Evolutionary conservation across 2,329 filamentous ascomycete species (phyloP).

Genomic region (Penicillium sp.): DNA sequence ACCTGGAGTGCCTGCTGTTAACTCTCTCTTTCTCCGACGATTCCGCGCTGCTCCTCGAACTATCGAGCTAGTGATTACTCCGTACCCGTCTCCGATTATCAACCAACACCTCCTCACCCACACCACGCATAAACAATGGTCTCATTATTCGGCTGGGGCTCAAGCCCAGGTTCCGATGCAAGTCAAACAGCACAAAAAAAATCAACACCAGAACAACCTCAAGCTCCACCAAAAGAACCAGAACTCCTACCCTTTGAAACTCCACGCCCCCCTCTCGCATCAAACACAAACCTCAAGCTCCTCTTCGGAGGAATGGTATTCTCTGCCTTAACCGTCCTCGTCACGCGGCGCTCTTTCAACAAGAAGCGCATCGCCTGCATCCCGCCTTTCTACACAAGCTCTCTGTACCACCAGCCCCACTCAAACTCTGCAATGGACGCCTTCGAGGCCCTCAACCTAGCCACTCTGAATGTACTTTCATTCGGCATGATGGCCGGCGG

Average conservation of each 20-base stretch:
- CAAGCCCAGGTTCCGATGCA: constrained; percentile 18
- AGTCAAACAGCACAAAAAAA: constrained; percentile 7
- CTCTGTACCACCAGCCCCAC: constrained; percentile 43
- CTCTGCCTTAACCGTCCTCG: constrained; percentile 67
- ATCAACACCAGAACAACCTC: constrained; percentile 5
- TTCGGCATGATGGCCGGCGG: constrained; percentile 75
- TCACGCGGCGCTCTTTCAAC: constrained; percentile 70
- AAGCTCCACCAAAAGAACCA: constrained; percentile 4
- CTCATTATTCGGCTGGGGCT: constrained; percentile 28
- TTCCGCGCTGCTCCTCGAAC: neutral
- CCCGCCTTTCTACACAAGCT: constrained; percentile 69
- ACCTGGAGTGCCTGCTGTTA: no score
- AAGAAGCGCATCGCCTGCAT: constrained; percentile 62
- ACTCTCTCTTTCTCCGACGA: no score
- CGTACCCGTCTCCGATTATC: neutral
- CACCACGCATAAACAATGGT: constrained; percentile 20
- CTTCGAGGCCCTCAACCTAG: constrained; percentile 78
- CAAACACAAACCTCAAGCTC: constrained; percentile 48
- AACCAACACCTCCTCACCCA: neutral
- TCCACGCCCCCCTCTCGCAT: constrained; percentile 11
- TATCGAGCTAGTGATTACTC: neutral
- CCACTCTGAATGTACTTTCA: constrained; percentile 80
- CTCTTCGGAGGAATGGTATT: constrained; percentile 76
- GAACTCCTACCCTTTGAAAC: constrained; percentile 13
- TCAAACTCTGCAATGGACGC: constrained; percentile 72